These are phyloP conservation scores for Amanita fuliginea DNA, from an alignment of 768 basidiomycete genomes.

Conservation along the genomic window DNA sequence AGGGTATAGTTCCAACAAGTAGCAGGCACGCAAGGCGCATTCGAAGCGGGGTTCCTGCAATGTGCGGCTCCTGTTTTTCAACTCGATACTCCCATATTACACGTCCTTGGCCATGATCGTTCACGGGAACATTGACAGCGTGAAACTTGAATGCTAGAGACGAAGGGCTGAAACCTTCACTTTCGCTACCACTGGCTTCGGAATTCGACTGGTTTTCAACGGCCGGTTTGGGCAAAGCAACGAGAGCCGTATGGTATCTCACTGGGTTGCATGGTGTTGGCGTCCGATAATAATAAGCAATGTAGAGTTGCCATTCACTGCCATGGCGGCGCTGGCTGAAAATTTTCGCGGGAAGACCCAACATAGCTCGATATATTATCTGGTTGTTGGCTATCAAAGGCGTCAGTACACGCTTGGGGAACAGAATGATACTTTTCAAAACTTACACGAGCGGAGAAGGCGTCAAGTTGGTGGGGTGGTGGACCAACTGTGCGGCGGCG, in stretches of 20 bases:
- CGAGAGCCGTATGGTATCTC: constrained; percentile 4
- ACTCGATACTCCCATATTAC: not conserved
- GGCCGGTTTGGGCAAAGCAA: not conserved
- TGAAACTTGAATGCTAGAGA: constrained; percentile 1
- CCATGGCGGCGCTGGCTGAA: not conserved
- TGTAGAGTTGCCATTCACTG: not conserved
- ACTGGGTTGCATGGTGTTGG: constrained; percentile 4
- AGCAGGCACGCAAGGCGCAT: constrained; percentile 2
- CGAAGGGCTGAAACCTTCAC: not conserved
- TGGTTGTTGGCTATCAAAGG: not conserved
- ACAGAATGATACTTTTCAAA: too few species aligned
- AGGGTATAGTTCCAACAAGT: not conserved
- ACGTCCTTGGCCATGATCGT: constrained; percentile 5
- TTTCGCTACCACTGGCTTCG: not conserved
- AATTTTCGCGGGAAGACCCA: constrained; percentile 1
- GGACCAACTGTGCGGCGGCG: not conserved
- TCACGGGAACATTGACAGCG: constrained; percentile 4
- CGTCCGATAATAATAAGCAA: constrained; percentile 4
- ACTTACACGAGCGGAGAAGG: not conserved
- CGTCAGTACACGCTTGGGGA: not conserved
- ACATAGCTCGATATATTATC: not conserved
- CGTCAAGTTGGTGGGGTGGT: not conserved
- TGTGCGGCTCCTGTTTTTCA: not conserved
- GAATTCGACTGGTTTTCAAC: not conserved
- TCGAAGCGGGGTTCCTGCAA: not conserved